Evolutionary conservation across 2,329 filamentous ascomycete species (phyloP), one percentile per base, ranked within the genome.

Genomic region (Colletotrichum sp.): DNA sequence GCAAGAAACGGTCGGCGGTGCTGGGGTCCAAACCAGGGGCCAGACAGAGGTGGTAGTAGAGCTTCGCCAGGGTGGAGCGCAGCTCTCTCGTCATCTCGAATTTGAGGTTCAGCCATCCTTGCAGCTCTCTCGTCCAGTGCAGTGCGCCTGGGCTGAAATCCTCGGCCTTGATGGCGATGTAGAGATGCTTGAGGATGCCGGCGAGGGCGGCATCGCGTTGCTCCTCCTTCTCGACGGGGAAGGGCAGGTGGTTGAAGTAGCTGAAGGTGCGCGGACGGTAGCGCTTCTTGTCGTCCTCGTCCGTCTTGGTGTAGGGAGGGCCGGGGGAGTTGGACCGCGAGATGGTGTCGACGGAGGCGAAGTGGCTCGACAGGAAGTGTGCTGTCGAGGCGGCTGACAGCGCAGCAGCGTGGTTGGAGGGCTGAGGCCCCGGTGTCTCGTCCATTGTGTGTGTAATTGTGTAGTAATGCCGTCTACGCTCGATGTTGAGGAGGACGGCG

Each of bases 81-180:
- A 96, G 93, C 83, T 94, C 93, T 80, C 95, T 92, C 64, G 95
- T 95, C 83, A 98, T 95, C 86, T 99, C 96, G 83, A 99, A 99
- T 89, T 99, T 99, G 85, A 99, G 92, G 70, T 94, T 95, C 79
- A 99, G 90, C 97, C 98, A 99, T 85, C 94, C 95, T 82, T 96
- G 93, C 64, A 99, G 93, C 90, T 99, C 97, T 79, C 96, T 93
- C 18, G 97, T 98, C 97, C 97, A 99, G 86, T 99, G 96, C 77
- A 98, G 90, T 32, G 96, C 97, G 39, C 97, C 97, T 0, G 96
- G 95, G 28, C 94, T 94, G 85, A 99, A 99, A 85, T 99, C 97
- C 79, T 98, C 96, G 5, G 97, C 94, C 83, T 96, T 94, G 78
- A 99, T 90, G 73, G 96, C 92, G 80, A 98, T 95, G 84, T 98